phyloP scores from a whole-genome alignment of 2,329 filamentous ascomycete genomes.

The Arthroderma sp. region DNA sequence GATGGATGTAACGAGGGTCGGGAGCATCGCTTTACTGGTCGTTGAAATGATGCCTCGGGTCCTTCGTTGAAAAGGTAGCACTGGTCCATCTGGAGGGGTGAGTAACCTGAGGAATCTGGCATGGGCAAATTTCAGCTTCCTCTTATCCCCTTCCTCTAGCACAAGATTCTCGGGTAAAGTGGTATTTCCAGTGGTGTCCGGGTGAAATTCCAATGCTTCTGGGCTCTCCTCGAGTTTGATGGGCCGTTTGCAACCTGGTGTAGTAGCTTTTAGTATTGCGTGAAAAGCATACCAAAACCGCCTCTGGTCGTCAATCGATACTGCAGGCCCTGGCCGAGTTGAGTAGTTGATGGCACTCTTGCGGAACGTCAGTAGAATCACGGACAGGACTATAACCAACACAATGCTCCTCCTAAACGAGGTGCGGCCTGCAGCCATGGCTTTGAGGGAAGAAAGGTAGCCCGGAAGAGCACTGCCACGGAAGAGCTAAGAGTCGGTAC shows the following conservation, averaged over 20 bases:
- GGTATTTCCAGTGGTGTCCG: slow-evolving; percentile 12
- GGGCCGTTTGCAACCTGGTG: slow-evolving; percentile 13
- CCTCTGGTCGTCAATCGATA: slow-evolving; percentile 10
- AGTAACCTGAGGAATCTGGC: slow-evolving; percentile 10
- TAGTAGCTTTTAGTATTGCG: slow-evolving; percentile 12
- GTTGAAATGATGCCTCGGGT: slow-evolving; percentile 15
- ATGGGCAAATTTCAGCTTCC: slow-evolving; percentile 14
- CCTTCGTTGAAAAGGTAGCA: slow-evolving; percentile 9
- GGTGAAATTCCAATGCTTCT: slow-evolving; percentile 13
- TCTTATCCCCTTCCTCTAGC: slow-evolving; percentile 10
- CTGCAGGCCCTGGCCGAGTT: not conserved
- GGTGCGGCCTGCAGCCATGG: slow-evolving; percentile 8
- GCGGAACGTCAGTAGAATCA: slow-evolving; percentile 1
- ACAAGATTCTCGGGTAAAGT: slow-evolving; percentile 13
- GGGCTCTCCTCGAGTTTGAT: slow-evolving; percentile 12
- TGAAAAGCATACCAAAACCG: slow-evolving; percentile 15
- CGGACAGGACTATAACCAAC: slow-evolving; percentile 5
- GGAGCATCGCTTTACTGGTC: slow-evolving; percentile 19
- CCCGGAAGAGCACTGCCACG: not conserved
- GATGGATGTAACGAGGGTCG: slow-evolving; percentile 25
- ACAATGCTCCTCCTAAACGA: slow-evolving; percentile 9
- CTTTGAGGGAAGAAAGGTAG: not conserved
- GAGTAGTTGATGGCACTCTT: slow-evolving; percentile 1
- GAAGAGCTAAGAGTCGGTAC: not conserved
- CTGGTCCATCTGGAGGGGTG: slow-evolving; percentile 8